Percentiles rank a stretch among this genome's conserved stretches.
These are phyloP conservation scores for Pythium scleroteichum DNA, from an alignment of 352 stramenopile genomes.

Conservation along the genomic window DNA sequence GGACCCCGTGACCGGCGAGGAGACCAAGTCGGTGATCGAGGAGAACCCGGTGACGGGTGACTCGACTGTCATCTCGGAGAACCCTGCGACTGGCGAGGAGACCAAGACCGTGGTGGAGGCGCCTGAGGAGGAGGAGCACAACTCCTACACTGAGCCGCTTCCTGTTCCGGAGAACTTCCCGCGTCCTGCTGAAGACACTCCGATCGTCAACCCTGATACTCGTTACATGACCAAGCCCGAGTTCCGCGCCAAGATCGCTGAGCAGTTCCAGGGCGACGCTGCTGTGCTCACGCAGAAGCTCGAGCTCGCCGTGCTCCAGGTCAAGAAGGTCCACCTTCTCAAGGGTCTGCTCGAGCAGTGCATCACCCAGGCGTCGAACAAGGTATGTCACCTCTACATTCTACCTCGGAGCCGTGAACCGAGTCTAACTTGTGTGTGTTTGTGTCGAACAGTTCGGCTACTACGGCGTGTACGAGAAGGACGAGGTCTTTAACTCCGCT, in stretches of 20 bases:
- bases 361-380: slow-evolving; percentile 26
- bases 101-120: neutral
- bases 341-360: slow-evolving; percentile 25
- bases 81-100: neutral
- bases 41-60: neutral
- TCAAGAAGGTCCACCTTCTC: slow-evolving; percentile 20
- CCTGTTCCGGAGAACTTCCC: neutral
- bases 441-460: slow-evolving; percentile 29
- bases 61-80: neutral
- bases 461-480: slow-evolving; percentile 28
- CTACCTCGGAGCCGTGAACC: neutral
- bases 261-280: slow-evolving; percentile 15
- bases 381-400: slow-evolving; percentile 10
- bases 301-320: slow-evolving; percentile 10
- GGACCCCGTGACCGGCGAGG: neutral
- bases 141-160: neutral
- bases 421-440: slow-evolving; percentile 8
- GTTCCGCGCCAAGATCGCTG: slow-evolving; percentile 28
- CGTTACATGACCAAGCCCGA: slow-evolving; percentile 25
- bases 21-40: slow-evolving; percentile 3
- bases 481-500: slow-evolving; percentile 26
- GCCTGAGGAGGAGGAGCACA: no score
- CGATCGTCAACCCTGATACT: neutral
- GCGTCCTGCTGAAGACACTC: neutral
- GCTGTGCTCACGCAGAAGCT: slow-evolving; percentile 11